Percentiles rank a stretch among this genome's conserved stretches.
Conservation (phyloP, 1,284 basidiomycete genomes). For the Tylopilus orsonianus region DNA sequence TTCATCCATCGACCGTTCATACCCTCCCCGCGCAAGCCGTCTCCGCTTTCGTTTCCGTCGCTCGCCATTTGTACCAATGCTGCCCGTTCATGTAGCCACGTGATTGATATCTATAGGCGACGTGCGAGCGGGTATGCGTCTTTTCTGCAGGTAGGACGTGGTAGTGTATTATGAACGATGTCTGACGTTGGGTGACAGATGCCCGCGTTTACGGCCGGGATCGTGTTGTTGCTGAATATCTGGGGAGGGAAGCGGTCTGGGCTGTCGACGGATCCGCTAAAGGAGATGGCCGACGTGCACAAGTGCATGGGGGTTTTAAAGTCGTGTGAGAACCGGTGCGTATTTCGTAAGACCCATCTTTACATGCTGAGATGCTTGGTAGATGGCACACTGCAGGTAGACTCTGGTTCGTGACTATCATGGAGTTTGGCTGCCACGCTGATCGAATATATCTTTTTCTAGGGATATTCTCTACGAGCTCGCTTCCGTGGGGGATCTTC, state of each 20-base stretch:
- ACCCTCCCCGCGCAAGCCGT: slow-evolving; percentile 59
- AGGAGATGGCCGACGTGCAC: slow-evolving; percentile 61
- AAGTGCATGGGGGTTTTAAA: slow-evolving; percentile 58
- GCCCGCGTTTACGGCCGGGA: slow-evolving; percentile 46
- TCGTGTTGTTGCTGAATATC: slow-evolving; percentile 53
- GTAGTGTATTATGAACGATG: background rate
- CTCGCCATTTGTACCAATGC: slow-evolving; percentile 85
- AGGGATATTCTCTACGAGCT: slow-evolving; percentile 72
- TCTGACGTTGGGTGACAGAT: slow-evolving; percentile 22
- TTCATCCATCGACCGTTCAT: slow-evolving; percentile 83
- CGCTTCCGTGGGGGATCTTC: slow-evolving; percentile 64
- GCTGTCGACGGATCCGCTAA: slow-evolving; percentile 45
- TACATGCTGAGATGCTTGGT: background rate
- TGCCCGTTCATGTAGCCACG: slow-evolving; percentile 74
- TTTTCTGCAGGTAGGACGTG: slow-evolving; percentile 41
- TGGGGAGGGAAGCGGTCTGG: slow-evolving; percentile 55
- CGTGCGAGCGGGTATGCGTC: slow-evolving; percentile 34
- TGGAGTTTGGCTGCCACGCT: background rate
- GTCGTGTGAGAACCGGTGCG: slow-evolving; percentile 34
- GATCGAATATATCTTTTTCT: background rate
- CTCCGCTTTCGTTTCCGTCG: slow-evolving; percentile 64
- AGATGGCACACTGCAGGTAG: slow-evolving; percentile 32
- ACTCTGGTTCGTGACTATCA: slow-evolving; percentile 26
- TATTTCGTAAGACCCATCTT: background rate
- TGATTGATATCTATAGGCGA: slow-evolving; percentile 56